Evolutionary conservation across 495 filamentous ascomycete species (phyloP), one percentile per base, ranked within the genome.

Genomic region (Penicillium simplicissimum): DNA sequence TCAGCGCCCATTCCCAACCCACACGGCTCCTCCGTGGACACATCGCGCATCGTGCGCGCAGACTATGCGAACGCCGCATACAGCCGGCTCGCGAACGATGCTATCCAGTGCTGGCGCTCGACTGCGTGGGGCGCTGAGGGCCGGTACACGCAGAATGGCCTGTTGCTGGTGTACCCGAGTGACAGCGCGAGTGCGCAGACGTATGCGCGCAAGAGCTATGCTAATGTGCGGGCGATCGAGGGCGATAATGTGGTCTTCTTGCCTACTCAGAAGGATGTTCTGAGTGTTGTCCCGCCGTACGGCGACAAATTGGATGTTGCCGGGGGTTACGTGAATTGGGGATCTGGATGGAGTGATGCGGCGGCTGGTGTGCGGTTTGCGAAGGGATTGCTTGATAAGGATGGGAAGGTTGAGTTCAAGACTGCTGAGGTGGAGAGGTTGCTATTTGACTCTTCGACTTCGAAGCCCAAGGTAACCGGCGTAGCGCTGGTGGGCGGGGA

Each of bases 331-430:
- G 72, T 96, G 47, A 98, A 97, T 70, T 78, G 81, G 68, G 81
- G 78, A 1, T 87, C 84, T 54, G 95, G 95, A 2, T 97, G 93
- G 94, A 90, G 85, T 7, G 84, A 98, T 67, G 92, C 93, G 0
- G 90, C 87, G 47, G 85, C 79, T 0, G 83, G 83, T 10, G 92
- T 97, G 81, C 70, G 70, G 14, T 90, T 81, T 73, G 82, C 81
- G 14, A 91, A 95, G 85, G 64, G 72, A 21, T 85, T 82, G 67
- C 74, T 91, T 25, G 82, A 85, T 52, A 67, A 73, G 21, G 85
- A 81, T 17, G 81, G 79, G 4, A 82, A 88, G 31, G 86, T 96
- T 5, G 67, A 56, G 8, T 92, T 94, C 68, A 67, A 83, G 38
- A 83, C 78, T 15, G 91, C 80, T 4, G 84, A 87, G 33, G 91